Conservation (phyloP, 495 filamentous ascomycete genomes). For the Opeltia flavorubescens region DNA sequence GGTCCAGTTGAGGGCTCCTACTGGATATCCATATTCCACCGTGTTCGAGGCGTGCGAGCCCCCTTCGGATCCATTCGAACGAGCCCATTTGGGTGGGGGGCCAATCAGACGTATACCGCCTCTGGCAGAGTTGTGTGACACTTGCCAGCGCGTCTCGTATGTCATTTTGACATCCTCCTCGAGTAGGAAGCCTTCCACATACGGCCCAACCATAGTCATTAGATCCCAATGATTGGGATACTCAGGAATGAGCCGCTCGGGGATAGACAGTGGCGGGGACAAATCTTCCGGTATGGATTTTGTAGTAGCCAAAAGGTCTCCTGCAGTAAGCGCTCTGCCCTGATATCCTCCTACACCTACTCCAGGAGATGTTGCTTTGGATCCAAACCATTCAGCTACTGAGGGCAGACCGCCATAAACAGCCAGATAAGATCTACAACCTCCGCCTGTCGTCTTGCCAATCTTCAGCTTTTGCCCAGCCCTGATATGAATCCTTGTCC, state of each 20-base stretch:
- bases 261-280: slow-evolving; percentile 19
- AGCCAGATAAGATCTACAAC: slow-evolving; percentile 44
- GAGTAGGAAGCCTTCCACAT: slow-evolving; percentile 39
- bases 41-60: slow-evolving; percentile 46
- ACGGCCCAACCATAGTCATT: slow-evolving; percentile 41
- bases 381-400: slow-evolving; percentile 42
- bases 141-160: slow-evolving; percentile 39
- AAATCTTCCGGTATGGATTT: slow-evolving; percentile 18
- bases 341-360: slow-evolving; percentile 45
- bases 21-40: slow-evolving; percentile 44
- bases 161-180: slow-evolving; percentile 39
- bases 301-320: slow-evolving; percentile 33
- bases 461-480: slow-evolving; percentile 40
- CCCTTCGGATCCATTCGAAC: slow-evolving; percentile 43
- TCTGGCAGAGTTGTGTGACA: slow-evolving; percentile 44
- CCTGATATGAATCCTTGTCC: slow-evolving; percentile 35
- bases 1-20: slow-evolving; percentile 41
- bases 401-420: slow-evolving; percentile 41
- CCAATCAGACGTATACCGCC: slow-evolving; percentile 43
- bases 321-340: slow-evolving; percentile 36
- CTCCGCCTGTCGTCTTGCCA: slow-evolving; percentile 34
- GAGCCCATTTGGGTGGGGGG: slow-evolving; percentile 39
- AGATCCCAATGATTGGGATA: slow-evolving; percentile 35
- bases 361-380: slow-evolving; percentile 41
- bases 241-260: slow-evolving; percentile 26